A percentile compares a stretch with the other conserved stretches of the same genome.
phyloP scores from a whole-genome alignment of 371 early-diverging fungal genomes.

The Apophysomyces ossiformis region DNA sequence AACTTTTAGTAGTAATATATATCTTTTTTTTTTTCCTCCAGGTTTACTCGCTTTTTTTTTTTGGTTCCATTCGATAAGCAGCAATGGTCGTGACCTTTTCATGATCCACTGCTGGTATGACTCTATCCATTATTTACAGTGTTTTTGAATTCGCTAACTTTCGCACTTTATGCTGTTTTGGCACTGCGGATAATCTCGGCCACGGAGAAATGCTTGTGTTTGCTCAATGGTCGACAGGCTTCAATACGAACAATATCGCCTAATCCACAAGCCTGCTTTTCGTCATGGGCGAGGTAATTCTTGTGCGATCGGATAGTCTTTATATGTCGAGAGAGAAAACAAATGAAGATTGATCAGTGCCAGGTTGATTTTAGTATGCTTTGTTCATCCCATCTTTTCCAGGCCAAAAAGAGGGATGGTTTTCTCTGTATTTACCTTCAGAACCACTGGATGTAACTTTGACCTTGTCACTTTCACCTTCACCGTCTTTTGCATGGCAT shows the following conservation, averaged over 20 bases:
- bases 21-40: too few relatives aligned
- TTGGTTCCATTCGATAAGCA: too few relatives aligned
- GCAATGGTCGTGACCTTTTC: too few relatives aligned
- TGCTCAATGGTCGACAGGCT: constrained; percentile 87
- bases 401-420: too few relatives aligned
- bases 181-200: constrained; percentile 78
- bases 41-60: too few relatives aligned
- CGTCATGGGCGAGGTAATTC: constrained; percentile 91
- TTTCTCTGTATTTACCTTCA: constrained; percentile 68
- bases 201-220: constrained; percentile 85
- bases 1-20: too few relatives aligned
- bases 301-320: constrained; percentile 74
- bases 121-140: background rate
- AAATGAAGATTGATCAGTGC: background rate
- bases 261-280: constrained; percentile 77
- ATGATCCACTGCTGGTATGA: background rate
- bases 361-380: background rate
- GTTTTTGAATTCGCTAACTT: background rate
- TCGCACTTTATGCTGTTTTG: constrained; percentile 17
- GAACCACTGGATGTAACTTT: constrained; percentile 81
- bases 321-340: background rate
- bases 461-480: constrained; percentile 85
- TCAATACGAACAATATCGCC: constrained; percentile 95
- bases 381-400: too few relatives aligned
- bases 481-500: constrained; percentile 90